Conservation (phyloP, 2,329 filamentous ascomycete genomes). For the Verticillium alfalfae region DNA sequence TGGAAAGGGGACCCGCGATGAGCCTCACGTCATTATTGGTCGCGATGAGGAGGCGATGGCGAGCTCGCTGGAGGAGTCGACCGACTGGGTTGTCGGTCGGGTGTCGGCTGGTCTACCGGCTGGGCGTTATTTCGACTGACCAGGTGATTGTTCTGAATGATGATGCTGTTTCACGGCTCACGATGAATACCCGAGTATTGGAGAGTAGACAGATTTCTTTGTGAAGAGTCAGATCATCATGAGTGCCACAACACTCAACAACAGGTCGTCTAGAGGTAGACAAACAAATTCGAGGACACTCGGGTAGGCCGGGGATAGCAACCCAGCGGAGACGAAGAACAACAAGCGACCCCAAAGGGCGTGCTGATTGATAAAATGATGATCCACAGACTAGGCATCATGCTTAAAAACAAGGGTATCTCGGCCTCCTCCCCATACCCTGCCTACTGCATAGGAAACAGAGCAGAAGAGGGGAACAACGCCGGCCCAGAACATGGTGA, state of each 20-base stretch:
- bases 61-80: background rate
- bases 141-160: background rate
- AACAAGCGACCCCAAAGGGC: background rate
- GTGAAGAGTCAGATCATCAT: too few relatives aligned
- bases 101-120: background rate
- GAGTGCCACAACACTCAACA: too few relatives aligned
- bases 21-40: background rate
- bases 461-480: background rate
- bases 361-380: background rate
- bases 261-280: too few relatives aligned
- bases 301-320: too few relatives aligned
- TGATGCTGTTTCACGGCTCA: background rate
- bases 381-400: background rate
- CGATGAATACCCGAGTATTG: background rate
- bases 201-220: too few relatives aligned
- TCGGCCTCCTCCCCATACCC: background rate
- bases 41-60: background rate
- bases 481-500: background rate
- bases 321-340: background rate
- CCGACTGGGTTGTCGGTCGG: too few relatives aligned
- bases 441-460: background rate
- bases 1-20: background rate
- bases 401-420: background rate
- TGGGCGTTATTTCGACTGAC: background rate
- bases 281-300: too few relatives aligned